Evolutionary conservation across 805 yeast species (phyloP), one percentile per base, ranked within the genome.

Genomic region (Lipomyces orientalis): DNA sequence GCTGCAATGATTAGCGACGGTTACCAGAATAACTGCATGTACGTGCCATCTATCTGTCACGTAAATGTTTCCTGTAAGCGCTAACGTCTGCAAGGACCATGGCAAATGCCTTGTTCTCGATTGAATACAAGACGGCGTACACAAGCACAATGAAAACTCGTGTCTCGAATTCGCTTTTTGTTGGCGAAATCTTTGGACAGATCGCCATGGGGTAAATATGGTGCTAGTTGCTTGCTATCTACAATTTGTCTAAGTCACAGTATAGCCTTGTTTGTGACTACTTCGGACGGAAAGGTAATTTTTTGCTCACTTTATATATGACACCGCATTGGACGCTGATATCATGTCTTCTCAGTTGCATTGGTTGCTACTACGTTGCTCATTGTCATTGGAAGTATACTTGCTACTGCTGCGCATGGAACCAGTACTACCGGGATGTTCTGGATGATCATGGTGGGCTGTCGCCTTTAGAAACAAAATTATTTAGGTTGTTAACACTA

Each of bases 1-100:
- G 87, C 85, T 70, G 94, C 93, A 0, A 82, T 90, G 75, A 85
- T 88, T 73, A 85, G 90, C 25, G 94, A 90, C 78, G 93, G 93
- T 2, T 89, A 89, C 76, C 91, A 88, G 75, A 89, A 89, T 74
- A 87, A 86, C 72, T 83, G 88, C 69, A 88, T 89, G 39, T 35
- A 35, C 39, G 39, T 12, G 39, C n/a, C n/a, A n/a, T n/a, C n/a
- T n/a, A n/a, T n/a, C n/a, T n/a, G n/a, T n/a, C n/a, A n/a, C n/a
- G n/a, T n/a, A n/a, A n/a, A n/a, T n/a, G n/a, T n/a, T n/a, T n/a
- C n/a, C n/a, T n/a, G n/a, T n/a, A n/a, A n/a, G n/a, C n/a, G 2
- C 39, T 35, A 35, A 35, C 39, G 10, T 35, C 10, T 8, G 39
- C n/a, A 35, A 35, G 39, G 90, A 84, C 90, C 3, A 87, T 88